Base-by-base conservation (phyloP, 2,329 filamentous ascomycete genomes). In the Karstenula rhodostoma region DNA sequence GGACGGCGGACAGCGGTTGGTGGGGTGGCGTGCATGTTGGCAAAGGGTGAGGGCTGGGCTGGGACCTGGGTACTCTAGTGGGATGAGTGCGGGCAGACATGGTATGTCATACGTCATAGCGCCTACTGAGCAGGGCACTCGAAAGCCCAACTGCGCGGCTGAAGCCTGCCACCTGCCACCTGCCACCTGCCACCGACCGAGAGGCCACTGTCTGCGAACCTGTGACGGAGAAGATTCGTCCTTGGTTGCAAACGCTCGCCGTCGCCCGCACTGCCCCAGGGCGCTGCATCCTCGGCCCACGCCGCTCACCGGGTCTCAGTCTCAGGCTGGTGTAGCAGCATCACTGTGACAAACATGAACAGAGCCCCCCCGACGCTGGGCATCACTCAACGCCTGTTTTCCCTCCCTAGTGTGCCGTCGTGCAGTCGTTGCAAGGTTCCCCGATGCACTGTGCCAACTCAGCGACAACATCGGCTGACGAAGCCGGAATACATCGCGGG, bases 21-120 rank as follows among this genome's bases (percentile, higher is more conserved):
- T 27, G 33, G 49, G 49, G 64, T 67, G 68, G 67, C 67, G 67
- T 65, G 59, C 62, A 63, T 56, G 64, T 65, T 66, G 66, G 61
- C 52, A 51, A 58, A 49, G 58, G 56, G 37, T 55, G 64, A 63
- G 63, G 60, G 62, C 61, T 67, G 65, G 64, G 59, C 55, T 47
- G 47, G 32, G 49, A 40, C 43, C 58, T 53, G 65, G 58, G 62
- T 8, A 29, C 4, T 29, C 27, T 57, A 47, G 57, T 61, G 49
- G 55, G 53, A 37, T 37, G 47, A 53, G 59, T 49, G 60, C 7
- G 27, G 37, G 60, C 40, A 44, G 47, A 33, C 35, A 40, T 25
- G 23, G 48, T 50, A 63, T 52, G 62, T 64, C 61, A 63, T 65
- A 63, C 55, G 62, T 64, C 61, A 63, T 65, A 46, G 27, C 9